Evolutionary conservation across 768 basidiomycete genomes (phyloP).

Genomic region (Amylocystis lapponica): DNA sequence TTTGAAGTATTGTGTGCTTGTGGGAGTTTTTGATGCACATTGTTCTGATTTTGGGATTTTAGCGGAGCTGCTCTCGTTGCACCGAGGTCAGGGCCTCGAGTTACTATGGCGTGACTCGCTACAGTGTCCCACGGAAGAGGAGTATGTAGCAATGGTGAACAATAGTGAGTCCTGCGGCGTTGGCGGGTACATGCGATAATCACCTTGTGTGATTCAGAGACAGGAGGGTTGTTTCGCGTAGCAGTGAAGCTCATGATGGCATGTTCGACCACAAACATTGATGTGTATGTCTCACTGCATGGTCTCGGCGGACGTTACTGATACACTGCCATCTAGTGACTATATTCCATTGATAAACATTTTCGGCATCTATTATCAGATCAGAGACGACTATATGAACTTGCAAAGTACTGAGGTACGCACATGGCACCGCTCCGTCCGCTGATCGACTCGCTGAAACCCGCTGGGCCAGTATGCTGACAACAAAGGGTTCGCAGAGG

Average conservation of each 20-base stretch:
- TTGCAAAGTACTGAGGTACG: conserved; percentile 77
- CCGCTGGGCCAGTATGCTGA: conserved; percentile 56
- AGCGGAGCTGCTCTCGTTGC: conserved; percentile 41
- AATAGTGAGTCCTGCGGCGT: conserved; percentile 56
- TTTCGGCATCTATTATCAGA: conserved; percentile 93
- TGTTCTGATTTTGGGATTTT: neutral
- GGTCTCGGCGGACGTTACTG: neutral
- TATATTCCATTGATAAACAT: conserved; percentile 92
- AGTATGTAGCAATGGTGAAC: conserved; percentile 95
- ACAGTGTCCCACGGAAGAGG: conserved; percentile 88
- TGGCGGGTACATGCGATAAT: neutral
- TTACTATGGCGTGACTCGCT: conserved; percentile 92
- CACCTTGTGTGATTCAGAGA: conserved; percentile 49
- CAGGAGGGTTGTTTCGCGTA: conserved; percentile 87
- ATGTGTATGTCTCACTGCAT: conserved; percentile 39
- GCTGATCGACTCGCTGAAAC: too few species aligned
- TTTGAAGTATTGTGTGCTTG: neutral
- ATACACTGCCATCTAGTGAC: conserved; percentile 43
- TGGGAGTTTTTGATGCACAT: neutral
- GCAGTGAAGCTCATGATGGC: conserved; percentile 98
- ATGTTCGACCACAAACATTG: conserved; percentile 54
- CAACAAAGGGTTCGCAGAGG: conserved; percentile 88
- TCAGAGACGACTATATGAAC: conserved; percentile 97
- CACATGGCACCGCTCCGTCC: too few species aligned
- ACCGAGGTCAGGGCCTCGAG: conserved; percentile 93